Conservation (phyloP, 2,329 filamentous ascomycete species). For the Aspergillus pseudotamarii region DNA sequence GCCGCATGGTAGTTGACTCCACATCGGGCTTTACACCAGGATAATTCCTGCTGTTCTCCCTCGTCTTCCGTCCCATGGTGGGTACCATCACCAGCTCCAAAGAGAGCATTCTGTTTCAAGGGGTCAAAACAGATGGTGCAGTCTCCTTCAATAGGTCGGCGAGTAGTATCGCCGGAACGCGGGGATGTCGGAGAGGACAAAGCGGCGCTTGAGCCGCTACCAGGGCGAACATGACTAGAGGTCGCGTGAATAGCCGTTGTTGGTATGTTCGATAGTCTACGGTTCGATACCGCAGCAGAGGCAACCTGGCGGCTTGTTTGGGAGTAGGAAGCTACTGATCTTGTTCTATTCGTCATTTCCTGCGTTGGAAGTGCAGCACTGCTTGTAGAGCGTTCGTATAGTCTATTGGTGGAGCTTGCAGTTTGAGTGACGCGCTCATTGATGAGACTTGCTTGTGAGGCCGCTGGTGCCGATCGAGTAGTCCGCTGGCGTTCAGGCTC, state of each 20-base stretch:
- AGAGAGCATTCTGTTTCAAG: background rate
- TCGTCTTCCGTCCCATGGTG: background rate
- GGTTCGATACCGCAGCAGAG: background rate
- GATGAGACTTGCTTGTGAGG: background rate
- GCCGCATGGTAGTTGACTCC: slow-evolving; percentile 25
- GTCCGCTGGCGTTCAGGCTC: background rate
- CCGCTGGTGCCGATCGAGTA: background rate
- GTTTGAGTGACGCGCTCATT: background rate
- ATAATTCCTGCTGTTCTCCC: slow-evolving; percentile 7
- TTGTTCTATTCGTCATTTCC: background rate
- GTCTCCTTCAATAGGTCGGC: slow-evolving; percentile 7
- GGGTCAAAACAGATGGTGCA: slow-evolving; percentile 9
- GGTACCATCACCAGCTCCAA: background rate
- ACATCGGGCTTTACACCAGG: slow-evolving; percentile 26
- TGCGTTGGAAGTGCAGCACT: background rate
- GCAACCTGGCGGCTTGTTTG: background rate
- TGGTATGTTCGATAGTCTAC: background rate
- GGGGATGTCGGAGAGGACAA: background rate
- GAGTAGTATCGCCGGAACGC: background rate
- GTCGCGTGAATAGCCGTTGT: background rate
- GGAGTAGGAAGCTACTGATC: background rate
- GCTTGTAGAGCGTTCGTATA: background rate
- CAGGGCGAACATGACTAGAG: background rate
- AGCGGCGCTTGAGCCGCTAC: background rate
- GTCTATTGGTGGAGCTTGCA: background rate